Conservation (phyloP, 2,329 filamentous ascomycete genomes). For the Fonsecaea monophora region DNA sequence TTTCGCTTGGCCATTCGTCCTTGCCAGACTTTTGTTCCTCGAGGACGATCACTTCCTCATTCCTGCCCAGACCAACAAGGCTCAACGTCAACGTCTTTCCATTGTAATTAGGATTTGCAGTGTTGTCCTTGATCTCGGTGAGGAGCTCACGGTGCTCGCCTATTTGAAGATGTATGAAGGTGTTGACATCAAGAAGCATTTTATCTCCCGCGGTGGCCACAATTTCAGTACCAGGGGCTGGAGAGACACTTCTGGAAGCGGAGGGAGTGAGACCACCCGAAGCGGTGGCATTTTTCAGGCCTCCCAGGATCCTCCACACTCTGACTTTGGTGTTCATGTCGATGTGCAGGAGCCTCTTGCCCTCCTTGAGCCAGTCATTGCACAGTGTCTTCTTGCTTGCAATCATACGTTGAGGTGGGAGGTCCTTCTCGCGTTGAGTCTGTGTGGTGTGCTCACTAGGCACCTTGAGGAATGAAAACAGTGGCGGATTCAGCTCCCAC, state of each 20-base stretch:
- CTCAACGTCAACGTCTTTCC: slow-evolving; percentile 69
- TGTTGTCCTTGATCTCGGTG: slow-evolving; percentile 69
- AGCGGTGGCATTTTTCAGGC: slow-evolving; percentile 51
- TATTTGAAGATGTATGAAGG: slow-evolving; percentile 68
- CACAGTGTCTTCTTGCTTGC: slow-evolving; percentile 74
- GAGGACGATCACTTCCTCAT: slow-evolving; percentile 79
- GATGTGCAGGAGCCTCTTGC: slow-evolving; percentile 73
- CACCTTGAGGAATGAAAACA: slow-evolving; percentile 84
- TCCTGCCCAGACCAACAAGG: slow-evolving; percentile 70
- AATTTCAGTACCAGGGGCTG: slow-evolving; percentile 52
- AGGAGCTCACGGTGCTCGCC: slow-evolving; percentile 70
- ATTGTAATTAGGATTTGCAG: slow-evolving; percentile 77
- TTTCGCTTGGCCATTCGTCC: slow-evolving; percentile 34
- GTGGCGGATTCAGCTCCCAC: slow-evolving; percentile 83
- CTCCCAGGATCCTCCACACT: slow-evolving; percentile 69
- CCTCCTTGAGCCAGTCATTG: slow-evolving; percentile 75
- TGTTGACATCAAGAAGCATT: slow-evolving; percentile 67
- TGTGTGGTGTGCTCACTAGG: slow-evolving; percentile 67
- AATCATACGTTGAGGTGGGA: slow-evolving; percentile 69
- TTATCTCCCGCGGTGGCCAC: slow-evolving; percentile 52
- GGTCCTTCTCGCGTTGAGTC: slow-evolving; percentile 65
- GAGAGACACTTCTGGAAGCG: slow-evolving; percentile 52
- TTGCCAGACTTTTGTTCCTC: slow-evolving; percentile 69
- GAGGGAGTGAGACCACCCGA: slow-evolving; percentile 53
- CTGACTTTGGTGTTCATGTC: slow-evolving; percentile 75